Percentiles rank a stretch among this genome's conserved stretches.
Evolutionary conservation across 1,284 basidiomycete genomes (phyloP).

Genomic region (Vanrija humicola): DNA sequence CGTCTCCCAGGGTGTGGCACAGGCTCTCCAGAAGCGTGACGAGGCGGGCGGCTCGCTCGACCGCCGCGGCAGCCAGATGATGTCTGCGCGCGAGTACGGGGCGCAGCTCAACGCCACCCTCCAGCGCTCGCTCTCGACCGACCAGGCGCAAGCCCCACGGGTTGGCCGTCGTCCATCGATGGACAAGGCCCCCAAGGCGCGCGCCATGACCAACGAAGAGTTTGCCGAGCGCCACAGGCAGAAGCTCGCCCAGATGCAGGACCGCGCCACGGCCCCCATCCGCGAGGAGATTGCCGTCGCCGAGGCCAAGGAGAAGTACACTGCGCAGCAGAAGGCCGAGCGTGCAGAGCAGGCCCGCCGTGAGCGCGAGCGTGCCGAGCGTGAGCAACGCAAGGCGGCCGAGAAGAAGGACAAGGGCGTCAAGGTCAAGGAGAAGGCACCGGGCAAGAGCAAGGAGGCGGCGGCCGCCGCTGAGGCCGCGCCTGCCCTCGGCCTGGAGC

Average conservation of each 20-base stretch:
- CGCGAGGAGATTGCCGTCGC: slow-evolving; percentile 32
- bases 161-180: neutral
- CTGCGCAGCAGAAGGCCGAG: slow-evolving; percentile 21
- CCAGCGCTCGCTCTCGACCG: neutral
- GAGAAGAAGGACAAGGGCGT: neutral
- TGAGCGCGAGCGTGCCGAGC: neutral
- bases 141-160: neutral
- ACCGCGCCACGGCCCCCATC: slow-evolving; percentile 37
- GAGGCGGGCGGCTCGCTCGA: neutral
- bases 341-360: slow-evolving; percentile 7
- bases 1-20: slow-evolving; percentile 11
- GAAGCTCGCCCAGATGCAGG: slow-evolving; percentile 40
- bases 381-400: too few species aligned
- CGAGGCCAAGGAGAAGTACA: slow-evolving; percentile 30
- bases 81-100: slow-evolving; percentile 12
- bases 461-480: neutral
- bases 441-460: slow-evolving; percentile 5
- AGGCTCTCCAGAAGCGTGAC: slow-evolving; percentile 3
- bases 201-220: slow-evolving; percentile 45
- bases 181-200: slow-evolving; percentile 2
- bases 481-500: neutral
- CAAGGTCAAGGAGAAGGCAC: neutral
- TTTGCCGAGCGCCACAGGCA: slow-evolving; percentile 44
- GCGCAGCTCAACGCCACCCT: slow-evolving; percentile 5
- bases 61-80: neutral